Percentiles rank a stretch among this genome's conserved stretches.
These are phyloP conservation scores for Cladosporium sp. DNA, from an alignment of 2,329 filamentous ascomycete genomes.

Conservation along the genomic window DNA sequence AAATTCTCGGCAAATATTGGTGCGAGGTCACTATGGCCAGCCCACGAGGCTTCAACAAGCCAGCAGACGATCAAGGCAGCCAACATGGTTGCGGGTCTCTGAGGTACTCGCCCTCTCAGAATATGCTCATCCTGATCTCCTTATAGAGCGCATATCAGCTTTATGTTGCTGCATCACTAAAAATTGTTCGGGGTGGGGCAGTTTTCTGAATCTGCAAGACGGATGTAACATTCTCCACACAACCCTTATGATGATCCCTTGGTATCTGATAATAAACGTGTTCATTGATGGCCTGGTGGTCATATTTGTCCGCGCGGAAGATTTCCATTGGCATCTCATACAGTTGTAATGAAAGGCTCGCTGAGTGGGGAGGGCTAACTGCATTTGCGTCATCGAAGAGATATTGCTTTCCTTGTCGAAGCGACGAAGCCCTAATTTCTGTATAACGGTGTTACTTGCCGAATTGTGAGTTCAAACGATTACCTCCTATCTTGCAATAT, in stretches of 20 bases:
- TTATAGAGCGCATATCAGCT: not conserved
- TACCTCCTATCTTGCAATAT: not conserved
- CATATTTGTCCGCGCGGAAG: not conserved
- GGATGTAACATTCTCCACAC: not conserved
- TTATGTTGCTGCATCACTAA: not conserved
- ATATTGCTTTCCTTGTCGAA: not conserved
- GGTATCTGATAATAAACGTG: not conserved
- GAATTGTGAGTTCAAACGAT: not conserved
- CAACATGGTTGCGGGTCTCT: not conserved
- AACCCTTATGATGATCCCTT: not conserved
- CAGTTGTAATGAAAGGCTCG: no score
- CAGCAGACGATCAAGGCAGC: not conserved
- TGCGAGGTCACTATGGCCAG: not conserved
- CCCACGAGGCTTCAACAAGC: not conserved
- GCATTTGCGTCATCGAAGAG: not conserved
- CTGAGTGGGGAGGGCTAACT: not conserved
- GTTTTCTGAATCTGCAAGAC: not conserved
- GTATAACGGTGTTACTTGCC: not conserved
- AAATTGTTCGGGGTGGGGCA: not conserved
- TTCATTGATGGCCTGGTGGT: not conserved
- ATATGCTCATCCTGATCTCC: not conserved
- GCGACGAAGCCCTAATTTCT: not conserved
- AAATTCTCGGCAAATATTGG: constrained; percentile 21
- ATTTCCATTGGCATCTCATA: not conserved
- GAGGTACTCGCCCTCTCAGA: not conserved